These are phyloP conservation scores for Clavispora fructus DNA, from an alignment of 805 yeast genomes.

Conservation along the genomic window DNA sequence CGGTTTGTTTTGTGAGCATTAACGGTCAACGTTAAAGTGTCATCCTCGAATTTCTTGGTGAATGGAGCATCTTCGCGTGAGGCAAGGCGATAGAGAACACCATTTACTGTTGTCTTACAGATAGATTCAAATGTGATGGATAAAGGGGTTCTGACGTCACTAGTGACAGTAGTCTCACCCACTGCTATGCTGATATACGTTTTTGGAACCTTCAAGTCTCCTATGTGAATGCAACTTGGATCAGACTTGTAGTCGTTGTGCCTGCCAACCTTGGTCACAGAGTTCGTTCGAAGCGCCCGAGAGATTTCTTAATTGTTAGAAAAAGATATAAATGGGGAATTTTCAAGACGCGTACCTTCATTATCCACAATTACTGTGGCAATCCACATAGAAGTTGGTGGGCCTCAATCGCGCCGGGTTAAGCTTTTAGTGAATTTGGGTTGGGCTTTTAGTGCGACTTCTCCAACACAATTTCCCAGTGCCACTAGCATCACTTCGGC, in stretches of 20 bases:
- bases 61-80: slow-evolving; percentile 9
- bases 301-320: slow-evolving; percentile 14
- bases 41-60: slow-evolving; percentile 3
- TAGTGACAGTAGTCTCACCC: not conserved
- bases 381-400: slow-evolving; percentile 11
- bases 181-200: slow-evolving; percentile 21
- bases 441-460: not conserved
- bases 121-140: slow-evolving; percentile 22
- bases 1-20: slow-evolving; percentile 14
- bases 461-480: too few species aligned
- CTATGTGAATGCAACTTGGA: slow-evolving; percentile 19
- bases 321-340: not conserved
- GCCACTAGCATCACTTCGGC: too few species aligned
- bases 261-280: slow-evolving; percentile 21
- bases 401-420: not conserved
- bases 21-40: slow-evolving; percentile 8
- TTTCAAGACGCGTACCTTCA: not conserved
- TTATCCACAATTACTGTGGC: slow-evolving; percentile 6
- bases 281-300: slow-evolving; percentile 8
- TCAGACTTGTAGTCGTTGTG: slow-evolving; percentile 18
- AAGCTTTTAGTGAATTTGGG: not conserved
- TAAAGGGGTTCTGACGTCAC: slow-evolving; percentile 13
- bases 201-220: slow-evolving; percentile 27
- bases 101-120: slow-evolving; percentile 27
- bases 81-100: slow-evolving; percentile 16